Base-by-base conservation (phyloP, 495 filamentous ascomycete genomes). In the Aspergillus asperescens region DNA sequence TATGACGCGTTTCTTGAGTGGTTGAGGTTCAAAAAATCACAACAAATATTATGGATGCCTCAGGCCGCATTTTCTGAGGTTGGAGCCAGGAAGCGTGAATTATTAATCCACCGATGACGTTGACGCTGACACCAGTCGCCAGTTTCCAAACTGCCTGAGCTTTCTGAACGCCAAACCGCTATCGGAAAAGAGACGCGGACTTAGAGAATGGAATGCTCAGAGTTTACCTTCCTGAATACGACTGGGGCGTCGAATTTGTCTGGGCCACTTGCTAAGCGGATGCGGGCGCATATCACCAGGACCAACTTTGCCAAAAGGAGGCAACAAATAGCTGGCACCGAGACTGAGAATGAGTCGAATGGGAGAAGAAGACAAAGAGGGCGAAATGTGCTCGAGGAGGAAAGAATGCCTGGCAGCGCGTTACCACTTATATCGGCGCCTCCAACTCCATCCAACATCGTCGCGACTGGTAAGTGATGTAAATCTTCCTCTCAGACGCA, bases 271-370 rank as follows among this genome's bases (percentile, higher is more conserved):
- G 42, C 54, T 5, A 62, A 56, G 31, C 53, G 45, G 10, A 54
- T 61, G 54, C 54, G 54, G 12, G 58, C 54, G 13, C 54, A 61
- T 27, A 52, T 64, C 43, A 64, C 62, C 22, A 62, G 56, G 52
- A 43, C 52, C 16, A 62, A 63, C 45, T 66, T 62, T 23, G 62
- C 54, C 13, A 64, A 62, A 45, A 44, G 63, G 28, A 50, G 62
- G 15, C 61, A 52, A 31, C 44, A 54, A 10, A 25, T 54, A 13
- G 39, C 28, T 37, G 12, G 13, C 3, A n/a, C 9, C 20, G 40
- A 9, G 2, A 22, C 19, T 16, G 18, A 34, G 10, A 12, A 1
- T 13, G 16, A 31, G 15, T 19, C 20, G 12, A 24, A 15, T 1
- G 9, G 1, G 8, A 48, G 24, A 20, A 8, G 13, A 37, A 37